Evolutionary conservation across 495 filamentous ascomycete genomes (phyloP), one percentile per base, ranked within the genome.

Genomic region (Talaromyces liani): DNA sequence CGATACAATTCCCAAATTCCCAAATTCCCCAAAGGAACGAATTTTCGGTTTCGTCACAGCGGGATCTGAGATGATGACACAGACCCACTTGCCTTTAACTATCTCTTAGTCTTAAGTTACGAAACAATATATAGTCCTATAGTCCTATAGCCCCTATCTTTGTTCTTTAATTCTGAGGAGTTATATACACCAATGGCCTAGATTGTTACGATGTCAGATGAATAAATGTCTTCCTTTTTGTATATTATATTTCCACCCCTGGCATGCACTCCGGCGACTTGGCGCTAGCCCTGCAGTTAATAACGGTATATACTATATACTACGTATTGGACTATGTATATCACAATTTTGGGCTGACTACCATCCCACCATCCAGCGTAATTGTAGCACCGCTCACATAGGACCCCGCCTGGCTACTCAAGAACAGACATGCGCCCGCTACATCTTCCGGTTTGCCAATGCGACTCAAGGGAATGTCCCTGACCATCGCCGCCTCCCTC

Each of bases 361-460:
- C 73, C 63, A 73, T 80, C 8, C 90, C 89, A 3, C 90, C 90
- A 74, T 93, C 90, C 61, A 92, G 68, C 14, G 85, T 72, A 67
- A 93, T 85, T n/a, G 85, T 90, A 27, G 90, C 88, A 20, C 90
- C 89, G 64, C 90, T 93, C 10, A 93, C 80, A 76, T 83, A 94
- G 10, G 84, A 82, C 0, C 90, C 89, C 6, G 88, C 91, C 60
- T 81, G 77, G 64, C 87, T 89, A 31, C 82, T 80, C 70, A 94
- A 72, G 71, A 90, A 93, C 59, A 94, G 67, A 72, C 88, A 91
- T 34, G 88, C 80, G 6, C 91, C 91, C 3, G 89, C 90, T 5
- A 91, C 86, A 70, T 94, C 91, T 66, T 85, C 72, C 0, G 88
- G 84, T 25, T 75, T 80, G 7, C 91, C 91, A 61, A 92, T 89